Conservation (phyloP, 106 monocot genomes). For the Cymbidium sinense region DNA sequence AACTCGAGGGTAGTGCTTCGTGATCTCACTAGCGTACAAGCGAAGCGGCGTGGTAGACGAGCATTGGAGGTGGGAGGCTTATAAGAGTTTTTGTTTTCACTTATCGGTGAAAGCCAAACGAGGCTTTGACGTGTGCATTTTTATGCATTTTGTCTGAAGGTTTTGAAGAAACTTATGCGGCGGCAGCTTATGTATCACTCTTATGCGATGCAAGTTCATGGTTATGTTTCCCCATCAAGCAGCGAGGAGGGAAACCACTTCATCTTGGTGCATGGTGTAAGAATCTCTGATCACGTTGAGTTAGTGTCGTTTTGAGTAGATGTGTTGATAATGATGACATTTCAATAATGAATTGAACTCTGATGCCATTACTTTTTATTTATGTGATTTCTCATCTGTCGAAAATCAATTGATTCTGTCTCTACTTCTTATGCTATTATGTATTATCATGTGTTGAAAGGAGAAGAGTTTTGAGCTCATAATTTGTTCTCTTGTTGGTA, state of each 20-base stretch:
- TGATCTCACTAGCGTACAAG: conserved; percentile 59
- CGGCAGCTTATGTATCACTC: conserved; percentile 84
- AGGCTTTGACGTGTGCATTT: background rate
- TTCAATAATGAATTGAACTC: no score
- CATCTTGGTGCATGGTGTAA: conserved; percentile 83
- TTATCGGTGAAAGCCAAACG: background rate
- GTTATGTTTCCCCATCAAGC: conserved; percentile 41
- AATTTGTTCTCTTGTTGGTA: background rate
- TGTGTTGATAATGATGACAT: no score
- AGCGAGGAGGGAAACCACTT: conserved; percentile 34
- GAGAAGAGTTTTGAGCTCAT: background rate
- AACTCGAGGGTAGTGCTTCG: conserved; percentile 82
- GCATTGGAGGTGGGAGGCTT: conserved; percentile 61
- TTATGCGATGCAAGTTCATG: conserved; percentile 93
- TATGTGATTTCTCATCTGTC: no score
- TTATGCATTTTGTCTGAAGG: conserved; percentile 29
- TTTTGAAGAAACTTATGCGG: conserved; percentile 74
- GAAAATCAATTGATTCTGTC: no score
- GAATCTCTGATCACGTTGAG: background rate
- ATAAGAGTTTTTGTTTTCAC: background rate
- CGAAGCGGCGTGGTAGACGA: conserved; percentile 78
- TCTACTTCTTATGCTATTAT: no score
- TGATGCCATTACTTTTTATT: no score
- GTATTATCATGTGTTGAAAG: background rate
- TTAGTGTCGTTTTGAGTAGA: no score